Base-by-base conservation (phyloP, 306 rosid species). In the Trifolium pratense region DNA sequence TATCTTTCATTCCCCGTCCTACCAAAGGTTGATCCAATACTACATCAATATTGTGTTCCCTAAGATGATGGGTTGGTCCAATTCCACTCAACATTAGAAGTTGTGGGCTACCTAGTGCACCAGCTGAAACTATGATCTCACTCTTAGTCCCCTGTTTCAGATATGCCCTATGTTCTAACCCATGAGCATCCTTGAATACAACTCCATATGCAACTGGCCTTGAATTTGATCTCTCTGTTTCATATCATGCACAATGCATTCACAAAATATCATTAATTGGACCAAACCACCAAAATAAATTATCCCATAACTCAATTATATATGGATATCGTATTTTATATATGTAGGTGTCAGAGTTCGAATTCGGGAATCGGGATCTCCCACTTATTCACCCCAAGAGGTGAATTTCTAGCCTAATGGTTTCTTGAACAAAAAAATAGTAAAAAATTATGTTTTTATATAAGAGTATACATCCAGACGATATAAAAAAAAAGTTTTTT, bases 71-170 rank as follows among this genome's bases (percentile, higher is more conserved):
- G 2, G 56, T 37, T 2, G 96, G 81, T 65, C 92, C 96, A 17
- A 87, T 75, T 39, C 96, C 96, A 80, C 96, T 89, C 75, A 89
- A 51, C 90, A 84, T 86, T 1, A 87, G 46, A 18, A 87, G 79
- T 43, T 91, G 95, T 79, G 97, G 97, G 79, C 97, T 91, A 72
- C 95, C 97, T 4, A 91, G 73, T 23, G 95, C 90, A 5, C 97
- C 97, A 0, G 97, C 77, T 9, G 97, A 86, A 9, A 87, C 36
- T 0, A 89, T 84, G 18, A 91, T 79, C 84, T 89, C 97, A 15
- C 32, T 83, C n/a, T 5, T 63, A 0, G 73, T 39, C 75, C 85
- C 86, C 0, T 14, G 37, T 3, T 63, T 84, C 0, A 89, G 73
- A 39, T 84, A 85, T 17, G 90, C 90, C 69, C 51, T 70, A 66